Conservation (phyloP, 2,329 filamentous ascomycete species). For the Fusarium sp. region DNA sequence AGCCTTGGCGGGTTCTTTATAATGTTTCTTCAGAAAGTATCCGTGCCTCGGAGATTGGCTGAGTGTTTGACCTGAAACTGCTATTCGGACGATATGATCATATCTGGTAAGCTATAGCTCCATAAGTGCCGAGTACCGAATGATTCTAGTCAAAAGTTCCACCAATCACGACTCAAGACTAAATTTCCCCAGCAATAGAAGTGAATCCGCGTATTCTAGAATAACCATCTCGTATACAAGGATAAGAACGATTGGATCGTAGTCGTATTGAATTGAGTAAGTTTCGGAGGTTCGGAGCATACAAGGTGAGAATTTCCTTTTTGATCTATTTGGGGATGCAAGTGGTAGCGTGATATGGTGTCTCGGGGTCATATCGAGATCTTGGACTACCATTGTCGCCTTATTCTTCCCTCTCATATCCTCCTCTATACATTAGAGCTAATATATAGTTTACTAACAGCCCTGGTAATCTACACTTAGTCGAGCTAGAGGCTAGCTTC, state of each 20-base stretch:
- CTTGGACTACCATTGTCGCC: background rate
- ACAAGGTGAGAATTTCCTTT: background rate
- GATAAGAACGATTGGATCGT: background rate
- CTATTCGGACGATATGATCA: constrained; percentile 5
- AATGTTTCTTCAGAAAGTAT: background rate
- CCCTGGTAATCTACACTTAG: fast-evolving
- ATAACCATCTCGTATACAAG: background rate
- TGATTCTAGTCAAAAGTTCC: background rate
- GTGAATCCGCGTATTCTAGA: constrained; percentile 2
- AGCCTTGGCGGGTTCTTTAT: constrained; percentile 16
- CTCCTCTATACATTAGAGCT: background rate
- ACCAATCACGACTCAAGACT: constrained; percentile 17
- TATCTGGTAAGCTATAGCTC: constrained; percentile 14
- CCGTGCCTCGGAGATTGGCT: constrained; percentile 3
- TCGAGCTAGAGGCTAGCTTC: fast-evolving
- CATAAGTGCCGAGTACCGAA: constrained; percentile 30
- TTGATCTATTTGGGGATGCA: background rate
- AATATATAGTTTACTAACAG: background rate
- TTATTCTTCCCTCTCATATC: background rate
- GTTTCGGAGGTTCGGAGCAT: background rate
- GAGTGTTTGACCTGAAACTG: constrained; percentile 22
- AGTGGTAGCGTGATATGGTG: background rate
- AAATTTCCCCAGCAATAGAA: constrained; percentile 28
- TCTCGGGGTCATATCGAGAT: background rate
- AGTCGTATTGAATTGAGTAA: background rate